Base-by-base conservation (phyloP, 1,284 basidiomycete genomes). In the Marasmius tenuissimus region DNA sequence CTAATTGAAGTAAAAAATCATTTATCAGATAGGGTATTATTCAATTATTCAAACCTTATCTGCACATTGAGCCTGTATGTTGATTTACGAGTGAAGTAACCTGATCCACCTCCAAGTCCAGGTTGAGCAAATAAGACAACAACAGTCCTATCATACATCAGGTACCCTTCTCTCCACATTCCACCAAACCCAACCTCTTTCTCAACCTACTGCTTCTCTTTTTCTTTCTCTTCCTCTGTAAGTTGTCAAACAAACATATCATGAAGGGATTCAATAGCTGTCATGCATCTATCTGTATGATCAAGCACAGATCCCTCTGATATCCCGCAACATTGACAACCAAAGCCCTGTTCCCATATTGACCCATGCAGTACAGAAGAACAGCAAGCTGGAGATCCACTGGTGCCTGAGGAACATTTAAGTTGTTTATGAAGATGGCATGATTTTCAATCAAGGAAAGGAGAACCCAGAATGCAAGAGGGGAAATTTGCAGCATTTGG, bases 31-130 rank as follows among this genome's bases (percentile, higher is more conserved):
- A 58, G 38, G 62, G 33, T 18, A 56, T n/a, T 37, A 54, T 22
- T 59, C 39, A 50, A 56, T 57, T 39, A 59, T 27, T 54, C 55
- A 60, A 57, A 35, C 60, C n/a, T n/a, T n/a, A 74, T 72, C 70
- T 78, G 76, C 9, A 71, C 59, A 71, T 76, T 77, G 0, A 75
- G 61, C 9, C 71, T 74, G 71, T 74, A 75, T 51, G 73, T 76
- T 20, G 50, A 49, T 62, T 77, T 76, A 0, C 71, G 60, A 42
- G 72, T 74, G 55, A 68, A 76, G 60, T 77, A 71, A 20, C 67
- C 64, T 53, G 69, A 65, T 40, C 70, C 69, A 61, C 70, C 61
- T 16, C 64, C n/a, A n/a, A n/a, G 50, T 1, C 59, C 66, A 22
- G 70, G 70, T 35, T 66, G 62, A 20, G 58, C 57, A 58, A 63